A percentile compares a stretch with the other conserved stretches of the same genome.
Evolutionary conservation across 2,329 filamentous ascomycete species (phyloP).

Genomic region (Pseudogymnoascus sp.): DNA sequence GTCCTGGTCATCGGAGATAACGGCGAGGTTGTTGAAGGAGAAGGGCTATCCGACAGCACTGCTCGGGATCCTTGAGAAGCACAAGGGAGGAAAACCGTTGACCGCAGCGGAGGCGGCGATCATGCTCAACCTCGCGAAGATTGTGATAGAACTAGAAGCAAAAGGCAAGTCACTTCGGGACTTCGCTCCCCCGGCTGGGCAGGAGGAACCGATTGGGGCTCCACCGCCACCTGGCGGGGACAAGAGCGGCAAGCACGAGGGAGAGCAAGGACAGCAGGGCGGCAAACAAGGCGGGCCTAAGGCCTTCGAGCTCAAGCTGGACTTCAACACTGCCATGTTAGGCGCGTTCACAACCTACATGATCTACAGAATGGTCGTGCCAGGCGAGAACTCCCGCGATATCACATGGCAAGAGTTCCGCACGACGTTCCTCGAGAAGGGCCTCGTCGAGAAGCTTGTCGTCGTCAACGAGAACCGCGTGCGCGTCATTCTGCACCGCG

Average conservation of each 20-base stretch:
- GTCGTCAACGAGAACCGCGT: conserved; percentile 72
- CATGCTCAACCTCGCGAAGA: neutral
- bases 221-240: neutral
- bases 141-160: neutral
- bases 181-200: neutral
- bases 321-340: conserved; percentile 29
- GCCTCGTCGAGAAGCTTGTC: conserved; percentile 83
- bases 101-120: conserved; percentile 13
- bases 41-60: conserved; percentile 12
- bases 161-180: neutral
- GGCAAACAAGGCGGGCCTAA: conserved; percentile 26
- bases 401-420: conserved; percentile 98
- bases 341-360: conserved; percentile 53
- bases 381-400: conserved; percentile 59
- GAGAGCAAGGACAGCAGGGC: conserved; percentile 2
- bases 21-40: conserved; percentile 16
- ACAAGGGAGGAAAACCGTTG: conserved; percentile 28
- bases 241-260: conserved; percentile 19
- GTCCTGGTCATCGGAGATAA: neutral
- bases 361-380: conserved; percentile 55
- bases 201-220: neutral
- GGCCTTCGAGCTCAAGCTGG: conserved; percentile 22
- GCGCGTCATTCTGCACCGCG: conserved; percentile 69
- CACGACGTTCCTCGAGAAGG: conserved; percentile 90
- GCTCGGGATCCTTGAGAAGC: conserved; percentile 18